Percentiles rank a stretch among this genome's conserved stretches.
phyloP scores from a whole-genome alignment of 1,139 yeast genomes.

The Kazachstania sp. region DNA sequence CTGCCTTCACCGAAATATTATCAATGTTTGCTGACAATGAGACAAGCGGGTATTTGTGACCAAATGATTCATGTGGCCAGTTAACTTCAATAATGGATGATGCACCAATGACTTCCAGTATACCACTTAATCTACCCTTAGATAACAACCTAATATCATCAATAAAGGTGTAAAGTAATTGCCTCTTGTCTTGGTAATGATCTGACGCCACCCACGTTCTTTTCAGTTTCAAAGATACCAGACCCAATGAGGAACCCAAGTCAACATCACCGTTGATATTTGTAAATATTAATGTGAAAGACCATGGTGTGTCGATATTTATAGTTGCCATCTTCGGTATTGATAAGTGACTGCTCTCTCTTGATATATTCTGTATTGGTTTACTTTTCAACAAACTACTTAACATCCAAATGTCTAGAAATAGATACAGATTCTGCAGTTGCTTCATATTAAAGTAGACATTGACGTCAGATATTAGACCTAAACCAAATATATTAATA shows the following conservation, averaged over 20 bases:
- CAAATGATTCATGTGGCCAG: conserved; percentile 49
- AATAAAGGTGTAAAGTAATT: conserved; percentile 55
- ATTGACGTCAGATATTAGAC: conserved; percentile 47
- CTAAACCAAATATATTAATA: conserved; percentile 42
- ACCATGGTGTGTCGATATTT: conserved; percentile 53
- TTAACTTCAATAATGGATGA: conserved; percentile 57
- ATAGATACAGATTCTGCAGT: conserved; percentile 74
- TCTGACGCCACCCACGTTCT: conserved; percentile 62
- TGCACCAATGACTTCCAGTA: conserved; percentile 41
- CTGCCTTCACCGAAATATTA: conserved; percentile 48
- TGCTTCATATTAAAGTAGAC: conserved; percentile 74
- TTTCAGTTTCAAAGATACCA: conserved; percentile 45
- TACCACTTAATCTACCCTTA: conserved; percentile 75
- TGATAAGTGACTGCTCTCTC: conserved; percentile 8
- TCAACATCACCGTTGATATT: conserved; percentile 54
- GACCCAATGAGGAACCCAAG: conserved; percentile 78
- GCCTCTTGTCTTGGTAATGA: conserved; percentile 65
- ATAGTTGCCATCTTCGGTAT: conserved; percentile 7
- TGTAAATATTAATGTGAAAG: conserved; percentile 48
- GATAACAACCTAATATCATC: conserved; percentile 47
- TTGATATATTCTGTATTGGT: conserved; percentile 8
- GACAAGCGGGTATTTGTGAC: conserved; percentile 57
- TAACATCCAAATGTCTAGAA: conserved; percentile 80
- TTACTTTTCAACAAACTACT: conserved; percentile 13
- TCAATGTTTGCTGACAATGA: conserved; percentile 52